Base-by-base conservation (phyloP, 345 rosid species). In the Luvunga scandens region DNA sequence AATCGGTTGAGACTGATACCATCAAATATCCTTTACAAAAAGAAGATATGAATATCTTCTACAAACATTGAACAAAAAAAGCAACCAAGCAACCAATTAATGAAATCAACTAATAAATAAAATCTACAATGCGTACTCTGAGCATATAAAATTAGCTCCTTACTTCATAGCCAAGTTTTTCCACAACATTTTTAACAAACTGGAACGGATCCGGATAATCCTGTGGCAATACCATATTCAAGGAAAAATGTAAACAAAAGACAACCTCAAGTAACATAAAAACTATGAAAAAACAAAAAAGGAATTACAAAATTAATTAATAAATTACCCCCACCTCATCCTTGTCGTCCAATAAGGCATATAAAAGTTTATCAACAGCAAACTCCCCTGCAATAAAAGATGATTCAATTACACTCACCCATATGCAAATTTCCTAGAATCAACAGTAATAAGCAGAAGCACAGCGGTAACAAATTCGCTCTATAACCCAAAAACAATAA, bases 141-240 rank as follows among this genome's bases (percentile, higher is more conserved):
- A 75, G 31, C 64, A 72, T 9, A 72, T 66, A 69, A 18, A 45
- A 48, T n/a, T 69, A 75, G 73, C 45, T 59, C 25, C 88, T 42
- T 93, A 95, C 99, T 78, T 90, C 72, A 76, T 88, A 88, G 71
- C 95, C 98, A 83, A 92, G 88, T 69, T 78, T 82, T 68, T 89
- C 89, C 72, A 88, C 89, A 55, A 90, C 63, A 80, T 91, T 80
- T 79, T 79, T 85, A 84, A 88, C 81, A 39, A 95, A 86, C 75
- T 90, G 90, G 87, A 85, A 95, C 81, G 85, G 98, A 83, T 93
- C 97, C 1, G 98, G 91, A 70, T 82, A 86, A 79, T 77, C 89
- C 98, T 93, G 88, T 77, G 63, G 36, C 45, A 83, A 53, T 78
- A 69, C 57, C 64, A 34, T 18, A 21, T 33, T 22, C 67, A 60